Base-by-base conservation (phyloP, 2,329 filamentous ascomycete genomes). In the Reticulascus tulasneorum region DNA sequence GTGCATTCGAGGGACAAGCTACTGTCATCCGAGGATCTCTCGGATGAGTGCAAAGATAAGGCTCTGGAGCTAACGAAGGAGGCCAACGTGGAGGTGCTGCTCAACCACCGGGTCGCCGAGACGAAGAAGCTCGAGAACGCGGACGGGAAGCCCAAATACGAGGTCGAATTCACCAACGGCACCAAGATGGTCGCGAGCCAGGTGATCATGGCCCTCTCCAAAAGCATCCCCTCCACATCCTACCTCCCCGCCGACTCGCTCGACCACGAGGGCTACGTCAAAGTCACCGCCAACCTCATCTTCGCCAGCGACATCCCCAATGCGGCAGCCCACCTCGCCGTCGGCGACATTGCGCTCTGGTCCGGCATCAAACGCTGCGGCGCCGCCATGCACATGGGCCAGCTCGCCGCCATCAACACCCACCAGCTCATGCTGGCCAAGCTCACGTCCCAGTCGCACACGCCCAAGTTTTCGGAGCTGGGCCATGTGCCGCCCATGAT, bases 361-460 rank as follows among this genome's bases (percentile, higher is more conserved):
- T 75, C 81, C 0, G 85, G 84, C 27, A 88, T 91, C 63, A 90
- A 88, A 66, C 81, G 86, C 28, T 86, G 82, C 49, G 85, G 86
- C 17, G 76, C 70, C 12, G 86, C 86, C 22, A 86, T 90, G 73
- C 76, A 84, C 52, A 79, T 82, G 67, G 86, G 84, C 23, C 75
- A 80, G 50, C 69, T 73, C 42, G 75, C 75, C 4, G 84, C 78
- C 7, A 60, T 71, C 35, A 90, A 90, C 53, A 73, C 84, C 35
- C 74, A 85, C 60, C 75, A 83, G 59, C 62, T 69, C 17, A 77
- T 85, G 53, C 55, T 77, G 28, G 52, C 63, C 35, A 55, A 58
- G 23, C 47, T 62, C 17, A 55, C 60, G 1, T 59, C 52, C 17
- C 21, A 33, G 13, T 16, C 27, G 9, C 54, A 58, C 23, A 55